phyloP scores from a whole-genome alignment of 139 green algal species.

The Micromonas commoda region DNA sequence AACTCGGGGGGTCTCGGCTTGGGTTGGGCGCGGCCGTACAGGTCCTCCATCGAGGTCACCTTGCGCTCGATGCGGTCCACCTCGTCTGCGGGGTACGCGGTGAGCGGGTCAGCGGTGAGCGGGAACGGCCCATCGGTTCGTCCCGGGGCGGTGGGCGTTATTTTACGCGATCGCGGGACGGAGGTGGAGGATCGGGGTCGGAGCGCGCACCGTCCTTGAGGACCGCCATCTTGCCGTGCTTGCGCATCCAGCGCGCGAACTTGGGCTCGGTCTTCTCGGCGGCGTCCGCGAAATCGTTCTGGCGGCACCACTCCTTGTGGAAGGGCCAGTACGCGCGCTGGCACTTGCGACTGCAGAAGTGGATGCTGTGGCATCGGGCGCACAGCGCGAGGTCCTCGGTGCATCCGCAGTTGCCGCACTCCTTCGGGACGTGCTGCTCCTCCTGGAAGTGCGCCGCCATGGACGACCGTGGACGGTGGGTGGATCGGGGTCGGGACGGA shows the following conservation, averaged over 20 bases:
- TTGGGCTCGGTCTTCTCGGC: slow-evolving; percentile 69
- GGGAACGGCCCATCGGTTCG: neutral
- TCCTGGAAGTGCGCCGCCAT: slow-evolving; percentile 16
- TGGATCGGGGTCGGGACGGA: neutral
- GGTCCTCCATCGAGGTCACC: slow-evolving; percentile 73
- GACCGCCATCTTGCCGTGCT: slow-evolving; percentile 63
- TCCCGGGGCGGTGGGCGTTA: too few species aligned
- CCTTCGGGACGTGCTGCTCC: slow-evolving; percentile 28
- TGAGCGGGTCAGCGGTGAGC: neutral
- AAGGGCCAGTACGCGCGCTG: slow-evolving; percentile 90
- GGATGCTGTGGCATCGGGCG: slow-evolving; percentile 67
- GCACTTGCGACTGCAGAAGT: slow-evolving; percentile 74
- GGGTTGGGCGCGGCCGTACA: slow-evolving; percentile 80
- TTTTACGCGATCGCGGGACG: too few species aligned
- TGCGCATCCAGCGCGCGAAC: slow-evolving; percentile 78
- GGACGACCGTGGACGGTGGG: neutral
- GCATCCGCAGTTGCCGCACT: slow-evolving; percentile 64
- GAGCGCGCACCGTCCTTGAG: slow-evolving; percentile 69
- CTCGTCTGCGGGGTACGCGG: slow-evolving; percentile 35
- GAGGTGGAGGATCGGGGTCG: too few species aligned
- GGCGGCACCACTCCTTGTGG: slow-evolving; percentile 61
- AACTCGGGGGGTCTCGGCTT: slow-evolving; percentile 53
- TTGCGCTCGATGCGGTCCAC: slow-evolving; percentile 80
- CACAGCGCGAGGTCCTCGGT: slow-evolving; percentile 59
- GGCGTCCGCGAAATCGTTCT: slow-evolving; percentile 85